A percentile compares a stretch with the other conserved stretches of the same genome.
Conservation (phyloP, 2,329 filamentous ascomycete species). For the Aspergillus fischeri region DNA sequence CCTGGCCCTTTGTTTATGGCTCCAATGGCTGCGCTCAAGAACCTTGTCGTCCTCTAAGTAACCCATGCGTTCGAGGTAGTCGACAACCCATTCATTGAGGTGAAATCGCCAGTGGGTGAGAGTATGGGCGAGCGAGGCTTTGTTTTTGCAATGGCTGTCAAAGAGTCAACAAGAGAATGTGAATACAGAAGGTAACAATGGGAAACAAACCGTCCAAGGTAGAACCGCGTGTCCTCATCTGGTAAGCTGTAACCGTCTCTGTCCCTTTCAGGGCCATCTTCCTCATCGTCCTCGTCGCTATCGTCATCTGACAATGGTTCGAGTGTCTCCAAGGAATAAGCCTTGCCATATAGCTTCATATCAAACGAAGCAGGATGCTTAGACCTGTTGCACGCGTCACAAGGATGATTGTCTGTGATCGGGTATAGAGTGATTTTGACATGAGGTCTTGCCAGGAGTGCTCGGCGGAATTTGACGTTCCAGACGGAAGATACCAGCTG, state of each 20-base stretch:
- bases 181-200: background rate
- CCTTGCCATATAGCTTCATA: constrained; percentile 59
- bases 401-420: constrained; percentile 46
- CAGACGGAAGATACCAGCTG: constrained; percentile 70
- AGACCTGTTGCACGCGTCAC: constrained; percentile 67
- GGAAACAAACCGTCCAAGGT: constrained; percentile 46
- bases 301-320: constrained; percentile 56
- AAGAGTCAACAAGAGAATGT: background rate
- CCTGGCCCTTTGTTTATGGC: constrained; percentile 54
- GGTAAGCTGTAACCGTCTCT: constrained; percentile 46
- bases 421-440: constrained; percentile 50
- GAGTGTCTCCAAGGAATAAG: constrained; percentile 63
- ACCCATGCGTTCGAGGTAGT: constrained; percentile 56
- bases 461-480: constrained; percentile 62
- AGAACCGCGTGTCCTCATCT: constrained; percentile 45
- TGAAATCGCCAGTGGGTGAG: constrained; percentile 72
- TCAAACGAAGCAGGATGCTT: constrained; percentile 64
- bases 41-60: constrained; percentile 57
- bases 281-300: constrained; percentile 37
- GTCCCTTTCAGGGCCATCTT: constrained; percentile 35
- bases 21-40: constrained; percentile 59
- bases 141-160: constrained; percentile 53
- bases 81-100: constrained; percentile 68
- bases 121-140: constrained; percentile 66
- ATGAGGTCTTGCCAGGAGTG: constrained; percentile 62